A percentile compares a stretch with the other conserved stretches of the same genome.
phyloP scores from a whole-genome alignment of 2,329 filamentous ascomycete species.

The Neofusicoccum kwambonambiense region DNA sequence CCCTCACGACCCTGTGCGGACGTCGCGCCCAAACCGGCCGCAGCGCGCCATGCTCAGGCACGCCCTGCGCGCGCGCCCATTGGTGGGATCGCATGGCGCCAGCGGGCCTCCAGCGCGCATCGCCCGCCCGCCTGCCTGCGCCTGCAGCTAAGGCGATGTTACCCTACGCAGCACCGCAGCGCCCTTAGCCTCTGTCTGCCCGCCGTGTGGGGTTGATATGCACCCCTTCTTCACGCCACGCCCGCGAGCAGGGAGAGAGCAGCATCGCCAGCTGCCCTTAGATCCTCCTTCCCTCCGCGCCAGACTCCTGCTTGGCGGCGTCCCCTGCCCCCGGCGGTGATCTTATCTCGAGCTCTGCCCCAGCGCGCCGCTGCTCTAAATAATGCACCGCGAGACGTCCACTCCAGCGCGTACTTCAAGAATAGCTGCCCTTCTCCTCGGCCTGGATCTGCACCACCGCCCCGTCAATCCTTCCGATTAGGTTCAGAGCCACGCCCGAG shows the following conservation, averaged over 20 bases:
- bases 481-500: neutral
- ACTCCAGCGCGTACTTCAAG: neutral
- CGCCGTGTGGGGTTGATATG: constrained; percentile 14
- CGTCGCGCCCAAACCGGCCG: neutral
- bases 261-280: constrained; percentile 4
- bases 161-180: constrained; percentile 8
- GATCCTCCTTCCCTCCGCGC: constrained; percentile 15
- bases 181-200: neutral
- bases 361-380: constrained; percentile 1
- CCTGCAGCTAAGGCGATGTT: constrained; percentile 14
- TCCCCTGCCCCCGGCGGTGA: constrained; percentile 1
- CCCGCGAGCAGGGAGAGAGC: constrained; percentile 9
- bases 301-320: neutral
- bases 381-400: constrained; percentile 6
- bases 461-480: constrained; percentile 8
- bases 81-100: constrained; percentile 13
- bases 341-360: constrained; percentile 6
- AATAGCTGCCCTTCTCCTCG: neutral
- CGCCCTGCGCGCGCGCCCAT: neutral
- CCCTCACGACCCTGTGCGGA: constrained; percentile 1
- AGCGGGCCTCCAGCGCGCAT: neutral
- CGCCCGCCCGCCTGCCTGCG: neutral
- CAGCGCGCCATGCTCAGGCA: constrained; percentile 5
- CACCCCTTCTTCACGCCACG: constrained; percentile 17
- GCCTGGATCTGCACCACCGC: constrained; percentile 1